Conservation (phyloP, 2,329 filamentous ascomycete species). For the Rutstroemia sydowiana region DNA sequence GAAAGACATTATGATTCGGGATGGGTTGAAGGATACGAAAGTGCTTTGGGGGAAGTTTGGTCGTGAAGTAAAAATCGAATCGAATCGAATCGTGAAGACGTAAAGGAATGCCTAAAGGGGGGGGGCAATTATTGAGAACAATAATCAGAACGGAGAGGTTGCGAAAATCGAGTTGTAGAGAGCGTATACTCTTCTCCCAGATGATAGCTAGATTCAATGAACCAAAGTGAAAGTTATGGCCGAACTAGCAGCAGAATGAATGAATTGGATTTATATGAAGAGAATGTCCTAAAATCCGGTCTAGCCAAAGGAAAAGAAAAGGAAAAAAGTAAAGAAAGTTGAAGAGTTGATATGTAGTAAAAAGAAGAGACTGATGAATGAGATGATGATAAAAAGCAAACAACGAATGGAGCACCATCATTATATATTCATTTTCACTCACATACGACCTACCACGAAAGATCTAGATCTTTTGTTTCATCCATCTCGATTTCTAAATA, state of each 20-base stretch:
- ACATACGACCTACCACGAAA: neutral
- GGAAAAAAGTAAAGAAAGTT: constrained; percentile 15
- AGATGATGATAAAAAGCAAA: constrained; percentile 23
- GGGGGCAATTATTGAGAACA: neutral
- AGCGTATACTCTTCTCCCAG: neutral
- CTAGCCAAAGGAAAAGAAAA: constrained; percentile 16
- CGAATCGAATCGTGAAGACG: neutral
- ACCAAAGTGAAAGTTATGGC: constrained; percentile 16
- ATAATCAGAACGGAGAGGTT: neutral
- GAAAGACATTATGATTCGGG: constrained; percentile 9
- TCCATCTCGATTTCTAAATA: constrained; percentile 11
- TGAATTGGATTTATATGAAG: constrained; percentile 21
- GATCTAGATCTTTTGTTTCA: constrained; percentile 1
- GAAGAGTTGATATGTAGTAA: constrained; percentile 22
- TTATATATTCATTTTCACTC: constrained; percentile 26
- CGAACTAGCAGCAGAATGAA: constrained; percentile 25
- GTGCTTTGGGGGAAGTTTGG: neutral
- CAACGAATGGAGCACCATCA: constrained; percentile 16
- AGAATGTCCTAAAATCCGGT: constrained; percentile 19
- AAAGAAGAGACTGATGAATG: constrained; percentile 21
- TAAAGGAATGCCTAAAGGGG: neutral
- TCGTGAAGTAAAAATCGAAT: neutral
- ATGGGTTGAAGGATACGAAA: neutral
- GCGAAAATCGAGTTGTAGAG: neutral
- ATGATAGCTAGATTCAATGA: neutral